Evolutionary conservation across 345 rosid genomes (phyloP).

Genomic region (Sonneratia alba): DNA sequence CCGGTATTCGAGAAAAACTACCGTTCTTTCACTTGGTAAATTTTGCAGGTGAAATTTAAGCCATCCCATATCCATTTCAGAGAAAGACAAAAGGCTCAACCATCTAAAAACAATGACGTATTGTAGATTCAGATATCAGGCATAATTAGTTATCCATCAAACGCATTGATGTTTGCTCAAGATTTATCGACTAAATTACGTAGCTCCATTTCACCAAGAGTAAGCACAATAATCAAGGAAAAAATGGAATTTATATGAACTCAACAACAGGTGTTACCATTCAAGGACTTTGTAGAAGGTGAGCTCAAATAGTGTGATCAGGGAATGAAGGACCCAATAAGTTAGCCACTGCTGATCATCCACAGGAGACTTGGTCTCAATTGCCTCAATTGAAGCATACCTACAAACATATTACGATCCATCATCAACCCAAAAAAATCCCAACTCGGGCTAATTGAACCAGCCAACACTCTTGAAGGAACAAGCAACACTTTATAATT

Average conservation of each 20-base stretch:
- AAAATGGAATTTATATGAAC: not conserved
- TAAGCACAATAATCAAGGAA: not conserved
- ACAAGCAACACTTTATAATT: not conserved
- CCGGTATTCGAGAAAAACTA: not conserved
- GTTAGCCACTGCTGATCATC: slow-evolving; percentile 97
- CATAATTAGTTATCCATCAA: not conserved
- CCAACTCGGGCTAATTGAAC: not conserved
- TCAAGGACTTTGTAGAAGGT: slow-evolving; percentile 84
- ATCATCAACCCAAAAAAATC: not conserved
- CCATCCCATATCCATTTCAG: not conserved
- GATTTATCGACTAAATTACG: not conserved
- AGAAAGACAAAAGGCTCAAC: not conserved
- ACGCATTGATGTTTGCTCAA: too few relatives aligned
- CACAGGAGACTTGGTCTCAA: slow-evolving; percentile 70
- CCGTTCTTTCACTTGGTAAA: too few relatives aligned
- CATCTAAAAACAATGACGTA: not conserved
- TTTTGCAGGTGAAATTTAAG: too few relatives aligned
- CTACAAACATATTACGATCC: slow-evolving; percentile 24
- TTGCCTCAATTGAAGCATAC: slow-evolving; percentile 79
- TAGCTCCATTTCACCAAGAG: not conserved
- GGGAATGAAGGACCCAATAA: slow-evolving; percentile 88
- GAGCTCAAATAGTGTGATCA: slow-evolving; percentile 84
- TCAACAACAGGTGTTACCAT: slow-evolving; percentile 33
- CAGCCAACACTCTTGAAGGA: not conserved
- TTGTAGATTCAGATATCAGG: not conserved